Percentiles rank a stretch among this genome's conserved stretches.
Conservation (phyloP, 257 asterid species). For the Ophiorrhiza pumila region DNA sequence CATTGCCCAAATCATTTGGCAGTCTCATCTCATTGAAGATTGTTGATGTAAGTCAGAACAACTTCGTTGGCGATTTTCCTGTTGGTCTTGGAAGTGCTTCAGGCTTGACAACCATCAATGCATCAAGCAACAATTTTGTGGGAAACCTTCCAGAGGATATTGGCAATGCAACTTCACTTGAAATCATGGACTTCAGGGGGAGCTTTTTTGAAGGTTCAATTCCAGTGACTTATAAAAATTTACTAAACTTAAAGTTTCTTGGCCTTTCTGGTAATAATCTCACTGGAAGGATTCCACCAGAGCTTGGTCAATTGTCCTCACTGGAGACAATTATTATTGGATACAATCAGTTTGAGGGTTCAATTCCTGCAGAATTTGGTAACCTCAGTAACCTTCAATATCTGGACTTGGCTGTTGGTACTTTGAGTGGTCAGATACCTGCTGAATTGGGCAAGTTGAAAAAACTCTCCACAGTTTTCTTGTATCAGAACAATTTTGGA, state of each 20-base stretch:
- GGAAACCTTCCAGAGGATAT: conserved; percentile 65
- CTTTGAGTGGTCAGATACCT: conserved; percentile 59
- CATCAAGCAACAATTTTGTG: conserved; percentile 71
- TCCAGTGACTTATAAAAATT: conserved; percentile 49
- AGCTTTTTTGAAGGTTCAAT: conserved; percentile 71
- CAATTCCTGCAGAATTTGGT: conserved; percentile 63
- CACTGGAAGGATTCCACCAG: conserved; percentile 57
- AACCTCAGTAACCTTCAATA: conserved; percentile 54
- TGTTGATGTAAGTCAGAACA: conserved; percentile 67
- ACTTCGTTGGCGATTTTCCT: conserved; percentile 55
- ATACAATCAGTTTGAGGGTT: conserved; percentile 62
- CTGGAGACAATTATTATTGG: conserved; percentile 58
- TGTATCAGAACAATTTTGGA: conserved; percentile 53
- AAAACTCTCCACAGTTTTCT: conserved; percentile 45
- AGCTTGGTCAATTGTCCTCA: conserved; percentile 50
- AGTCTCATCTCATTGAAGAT: conserved; percentile 38
- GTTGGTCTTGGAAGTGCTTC: conserved; percentile 48
- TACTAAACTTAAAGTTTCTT: conserved; percentile 52
- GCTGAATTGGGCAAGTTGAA: conserved; percentile 52
- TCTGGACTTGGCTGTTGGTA: conserved; percentile 70
- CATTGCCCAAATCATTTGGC: conserved; percentile 39
- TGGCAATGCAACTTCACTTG: conserved; percentile 41
- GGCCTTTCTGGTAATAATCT: conserved; percentile 78
- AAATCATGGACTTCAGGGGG: conserved; percentile 62
- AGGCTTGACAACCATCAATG: conserved; percentile 42